Evolutionary conservation across 441 rosid genomes (phyloP), one percentile per base, ranked within the genome.

Genomic region (Euphorbia celastroides): DNA sequence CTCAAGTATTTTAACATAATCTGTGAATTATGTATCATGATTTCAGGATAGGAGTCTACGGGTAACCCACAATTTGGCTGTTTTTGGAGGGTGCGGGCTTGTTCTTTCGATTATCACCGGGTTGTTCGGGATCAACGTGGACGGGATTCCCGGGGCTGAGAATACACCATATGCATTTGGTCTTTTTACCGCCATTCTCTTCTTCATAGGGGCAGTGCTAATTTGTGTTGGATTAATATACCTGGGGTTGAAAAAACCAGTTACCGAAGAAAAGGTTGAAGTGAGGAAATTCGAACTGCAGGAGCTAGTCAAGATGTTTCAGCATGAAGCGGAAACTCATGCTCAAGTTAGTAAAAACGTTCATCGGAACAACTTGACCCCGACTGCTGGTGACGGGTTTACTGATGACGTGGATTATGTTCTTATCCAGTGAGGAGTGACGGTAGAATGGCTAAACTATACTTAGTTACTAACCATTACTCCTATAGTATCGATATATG

Each of bases 251-350:
- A 94, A 81, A 71, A 62, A 78, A 26, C 99, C 99, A 0, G 52
- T 88, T 60, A 80, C 82, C 0, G 84, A 89, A 60, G 84, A 81
- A 75, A 83, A 77, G 76, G 92, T 91, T 14, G 76, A 88, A 72
- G 82, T 86, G 55, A 84, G 88, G 72, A 88, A 84, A 80, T 60
- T 88, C 78, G 97, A 94, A 76, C 76, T 94, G 60, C 87, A 89
- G 74, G 88, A 89, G 60, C 72, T 94, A 64, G 97, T 94, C 10
- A 91, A 85, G 82, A 80, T 79, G 84, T 89, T 94, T 77, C 97
- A 94, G 81, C 96, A 86, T 23, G 99, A 94, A 72, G 99, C 97
- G 19, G 99, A 94, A 84, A 82, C 88, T 31, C 99, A 94, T 72
- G 99, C 92, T 23, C 99, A 91, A 66, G 84, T 94, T 70, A 76